Evolutionary conservation across 2,329 filamentous ascomycete genomes (phyloP).

Genomic region (Clarireedia sp.): DNA sequence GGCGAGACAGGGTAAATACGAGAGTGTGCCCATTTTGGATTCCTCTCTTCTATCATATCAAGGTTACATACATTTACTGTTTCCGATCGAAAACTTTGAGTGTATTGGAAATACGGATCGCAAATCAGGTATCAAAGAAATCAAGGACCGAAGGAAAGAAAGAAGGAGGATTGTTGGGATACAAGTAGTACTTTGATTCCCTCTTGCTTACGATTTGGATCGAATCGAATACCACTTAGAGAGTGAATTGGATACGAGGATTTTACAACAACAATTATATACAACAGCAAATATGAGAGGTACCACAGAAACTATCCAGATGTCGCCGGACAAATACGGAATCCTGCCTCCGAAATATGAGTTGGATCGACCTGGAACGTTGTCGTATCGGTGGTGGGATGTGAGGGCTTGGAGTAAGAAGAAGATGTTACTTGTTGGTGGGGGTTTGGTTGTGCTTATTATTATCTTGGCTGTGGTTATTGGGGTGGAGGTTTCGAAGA

Average conservation of each 20-base stretch:
- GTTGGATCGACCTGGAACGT: constrained; percentile 14
- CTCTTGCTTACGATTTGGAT: too few species aligned
- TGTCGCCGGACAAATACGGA: constrained; percentile 9
- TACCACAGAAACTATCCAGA: neutral
- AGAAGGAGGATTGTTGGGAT: too few species aligned
- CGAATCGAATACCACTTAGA: neutral
- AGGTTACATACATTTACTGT: too few species aligned
- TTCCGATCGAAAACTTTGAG: too few species aligned
- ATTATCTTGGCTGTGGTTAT: constrained; percentile 43
- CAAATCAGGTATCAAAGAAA: too few species aligned
- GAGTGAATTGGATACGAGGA: neutral
- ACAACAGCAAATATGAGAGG: neutral
- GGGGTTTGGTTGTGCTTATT: constrained; percentile 30
- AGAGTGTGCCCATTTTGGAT: too few species aligned
- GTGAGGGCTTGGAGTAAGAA: constrained; percentile 46
- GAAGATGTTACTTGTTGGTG: constrained; percentile 38
- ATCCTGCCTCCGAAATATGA: constrained; percentile 17
- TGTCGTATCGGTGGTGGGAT: constrained; percentile 35
- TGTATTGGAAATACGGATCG: too few species aligned
- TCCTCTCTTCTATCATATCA: too few species aligned
- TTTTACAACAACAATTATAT: too few species aligned
- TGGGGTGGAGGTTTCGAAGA: constrained; percentile 30
- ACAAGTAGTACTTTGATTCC: too few species aligned
- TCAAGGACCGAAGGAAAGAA: too few species aligned
- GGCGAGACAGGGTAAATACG: too few species aligned